These are phyloP conservation scores for Candida verbasci DNA, from an alignment of 805 yeast genomes.

Conservation along the genomic window DNA sequence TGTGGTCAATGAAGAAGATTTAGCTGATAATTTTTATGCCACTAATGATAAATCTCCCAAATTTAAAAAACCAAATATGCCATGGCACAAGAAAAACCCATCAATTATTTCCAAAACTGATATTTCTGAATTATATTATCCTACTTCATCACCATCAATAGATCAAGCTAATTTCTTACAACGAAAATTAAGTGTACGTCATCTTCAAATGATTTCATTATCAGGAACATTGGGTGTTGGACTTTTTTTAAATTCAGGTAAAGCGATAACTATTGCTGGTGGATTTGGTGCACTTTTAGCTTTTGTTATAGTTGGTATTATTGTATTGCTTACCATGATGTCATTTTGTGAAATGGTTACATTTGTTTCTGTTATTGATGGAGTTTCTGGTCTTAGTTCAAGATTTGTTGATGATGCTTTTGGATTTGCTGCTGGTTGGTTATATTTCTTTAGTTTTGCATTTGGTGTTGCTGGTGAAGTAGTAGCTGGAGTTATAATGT, in stretches of 20 bases:
- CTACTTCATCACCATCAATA: constrained; percentile 9
- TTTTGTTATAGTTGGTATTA: constrained; percentile 56
- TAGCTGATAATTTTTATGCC: constrained; percentile 23
- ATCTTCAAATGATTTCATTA: constrained; percentile 71
- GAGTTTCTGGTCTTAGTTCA: constrained; percentile 70
- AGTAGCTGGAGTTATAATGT: constrained; percentile 74
- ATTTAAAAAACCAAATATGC: background rate
- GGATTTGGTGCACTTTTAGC: constrained; percentile 74
- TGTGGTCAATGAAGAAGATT: constrained; percentile 21
- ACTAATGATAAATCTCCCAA: constrained; percentile 14
- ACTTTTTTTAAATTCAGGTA: constrained; percentile 62
- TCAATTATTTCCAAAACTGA: constrained; percentile 4
- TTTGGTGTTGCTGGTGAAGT: constrained; percentile 76
- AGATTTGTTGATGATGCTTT: constrained; percentile 75
- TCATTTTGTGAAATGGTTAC: constrained; percentile 83
- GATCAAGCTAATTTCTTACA: constrained; percentile 31
- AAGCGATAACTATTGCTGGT: constrained; percentile 69
- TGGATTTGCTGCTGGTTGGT: constrained; percentile 70
- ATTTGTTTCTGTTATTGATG: constrained; percentile 72
- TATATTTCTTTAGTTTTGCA: constrained; percentile 69
- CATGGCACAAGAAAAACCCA: background rate
- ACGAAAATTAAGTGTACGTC: constrained; percentile 59
- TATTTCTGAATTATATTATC: constrained; percentile 9
- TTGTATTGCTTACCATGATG: constrained; percentile 65
- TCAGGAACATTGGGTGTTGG: constrained; percentile 84